These are phyloP conservation scores for Forsythia viridissima DNA, from an alignment of 257 asterid species.

Conservation along the genomic window DNA sequence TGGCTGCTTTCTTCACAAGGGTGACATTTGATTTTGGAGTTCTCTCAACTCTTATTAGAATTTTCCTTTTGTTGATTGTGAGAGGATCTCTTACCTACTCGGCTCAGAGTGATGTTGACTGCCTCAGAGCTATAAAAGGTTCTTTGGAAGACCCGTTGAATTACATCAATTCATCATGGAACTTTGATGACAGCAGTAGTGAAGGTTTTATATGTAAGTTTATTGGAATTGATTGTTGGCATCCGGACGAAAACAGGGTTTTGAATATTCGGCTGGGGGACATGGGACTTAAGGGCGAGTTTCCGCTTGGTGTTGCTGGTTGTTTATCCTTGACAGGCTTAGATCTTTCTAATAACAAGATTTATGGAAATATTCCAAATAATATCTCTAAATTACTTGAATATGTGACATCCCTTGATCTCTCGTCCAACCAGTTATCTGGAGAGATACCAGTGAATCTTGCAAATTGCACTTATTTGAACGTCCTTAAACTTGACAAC, in stretches of 20 bases:
- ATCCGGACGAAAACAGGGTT: constrained; percentile 65
- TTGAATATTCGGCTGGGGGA: constrained; percentile 54
- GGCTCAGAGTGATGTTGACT: constrained; percentile 52
- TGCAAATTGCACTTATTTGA: constrained; percentile 61
- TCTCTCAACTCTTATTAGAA: constrained; percentile 27
- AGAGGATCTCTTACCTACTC: constrained; percentile 33
- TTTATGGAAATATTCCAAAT: constrained; percentile 56
- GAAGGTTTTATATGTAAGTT: constrained; percentile 70
- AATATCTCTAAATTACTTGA: constrained; percentile 49
- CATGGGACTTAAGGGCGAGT: constrained; percentile 80
- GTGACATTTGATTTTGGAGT: constrained; percentile 33
- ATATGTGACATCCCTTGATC: constrained; percentile 56
- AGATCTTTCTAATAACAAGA: constrained; percentile 69
- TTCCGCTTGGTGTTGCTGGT: constrained; percentile 56
- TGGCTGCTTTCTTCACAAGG: constrained; percentile 25
- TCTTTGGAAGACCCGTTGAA: constrained; percentile 60
- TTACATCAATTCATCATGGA: constrained; percentile 53
- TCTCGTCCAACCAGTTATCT: constrained; percentile 68
- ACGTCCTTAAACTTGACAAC: constrained; percentile 53
- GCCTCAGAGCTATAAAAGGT: constrained; percentile 49
- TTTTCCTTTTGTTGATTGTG: constrained; percentile 46
- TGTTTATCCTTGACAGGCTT: constrained; percentile 75
- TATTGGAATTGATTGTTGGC: constrained; percentile 86
- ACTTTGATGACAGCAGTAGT: constrained; percentile 40
- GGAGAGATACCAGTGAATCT: constrained; percentile 68